Percentiles rank a stretch among this genome's conserved stretches.
Evolutionary conservation across 23 red algal species (phyloP).

Genomic region (Gracilaria gracilis): DNA sequence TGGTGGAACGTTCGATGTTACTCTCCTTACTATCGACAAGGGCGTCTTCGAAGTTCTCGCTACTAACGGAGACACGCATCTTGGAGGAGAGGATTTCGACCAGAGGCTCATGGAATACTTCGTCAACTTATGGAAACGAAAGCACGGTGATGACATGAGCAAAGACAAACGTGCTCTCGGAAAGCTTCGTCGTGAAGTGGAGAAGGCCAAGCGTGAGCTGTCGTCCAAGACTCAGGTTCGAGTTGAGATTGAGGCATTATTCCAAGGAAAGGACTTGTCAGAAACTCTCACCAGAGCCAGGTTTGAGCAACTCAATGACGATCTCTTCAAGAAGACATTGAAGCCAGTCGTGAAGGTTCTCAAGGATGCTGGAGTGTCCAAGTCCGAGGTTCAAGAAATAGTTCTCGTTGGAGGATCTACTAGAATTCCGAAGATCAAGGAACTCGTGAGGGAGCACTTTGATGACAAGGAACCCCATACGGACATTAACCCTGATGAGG

Average conservation of each 20-base stretch:
- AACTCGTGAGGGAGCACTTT: slow-evolving; percentile 90
- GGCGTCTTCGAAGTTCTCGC: slow-evolving; percentile 98
- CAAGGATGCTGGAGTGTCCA: slow-evolving; percentile 86
- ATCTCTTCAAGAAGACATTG: slow-evolving; percentile 97
- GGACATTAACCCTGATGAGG: slow-evolving; percentile 98
- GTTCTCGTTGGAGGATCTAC: slow-evolving; percentile 98
- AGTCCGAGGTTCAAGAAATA: slow-evolving; percentile 91
- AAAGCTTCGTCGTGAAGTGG: slow-evolving; percentile 94
- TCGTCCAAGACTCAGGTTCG: slow-evolving; percentile 95
- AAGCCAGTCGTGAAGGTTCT: slow-evolving; percentile 96
- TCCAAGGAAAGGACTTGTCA: slow-evolving; percentile 86
- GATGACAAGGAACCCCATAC: slow-evolving; percentile 90
- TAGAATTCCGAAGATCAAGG: slow-evolving; percentile 96
- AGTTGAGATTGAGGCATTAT: slow-evolving; percentile 96
- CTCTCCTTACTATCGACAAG: slow-evolving; percentile 93
- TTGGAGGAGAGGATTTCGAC: slow-evolving; percentile 99
- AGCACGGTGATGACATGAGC: slow-evolving; percentile 85
- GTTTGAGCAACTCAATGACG: slow-evolving; percentile 97
- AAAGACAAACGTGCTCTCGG: slow-evolving; percentile 92
- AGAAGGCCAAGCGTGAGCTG: slow-evolving; percentile 96
- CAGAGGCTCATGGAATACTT: slow-evolving; percentile 99
- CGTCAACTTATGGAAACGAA: slow-evolving; percentile 94
- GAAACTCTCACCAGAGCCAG: slow-evolving; percentile 95
- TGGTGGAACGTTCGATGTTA: slow-evolving; percentile 99
- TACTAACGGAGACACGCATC: slow-evolving; percentile 98